Evolutionary conservation across 257 asterid genomes (phyloP).

Genomic region (Apocynum venetum): DNA sequence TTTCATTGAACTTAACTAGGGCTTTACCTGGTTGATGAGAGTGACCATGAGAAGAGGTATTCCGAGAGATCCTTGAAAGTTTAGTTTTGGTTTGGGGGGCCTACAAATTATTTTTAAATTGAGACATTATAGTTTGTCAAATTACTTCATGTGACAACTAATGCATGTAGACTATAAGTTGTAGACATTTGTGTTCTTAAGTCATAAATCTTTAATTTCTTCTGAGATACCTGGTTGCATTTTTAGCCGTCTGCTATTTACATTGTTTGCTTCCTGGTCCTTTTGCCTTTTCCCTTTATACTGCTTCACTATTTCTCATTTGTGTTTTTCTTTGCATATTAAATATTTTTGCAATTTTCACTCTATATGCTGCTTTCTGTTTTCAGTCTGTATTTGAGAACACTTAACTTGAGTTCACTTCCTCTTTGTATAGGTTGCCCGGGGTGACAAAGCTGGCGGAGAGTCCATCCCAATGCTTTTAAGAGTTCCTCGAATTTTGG

Average conservation of each 20-base stretch:
- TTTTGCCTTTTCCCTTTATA: neutral
- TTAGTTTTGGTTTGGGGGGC: neutral
- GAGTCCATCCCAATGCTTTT: slow-evolving; percentile 98
- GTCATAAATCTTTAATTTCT: neutral
- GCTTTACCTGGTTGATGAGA: neutral
- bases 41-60: neutral
- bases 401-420: neutral
- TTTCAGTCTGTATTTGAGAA: slow-evolving; percentile 1
- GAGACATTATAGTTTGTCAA: neutral
- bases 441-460: slow-evolving; percentile 86
- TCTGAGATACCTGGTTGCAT: neutral
- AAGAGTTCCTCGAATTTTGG: slow-evolving; percentile 81
- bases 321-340: neutral
- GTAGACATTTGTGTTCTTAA: neutral
- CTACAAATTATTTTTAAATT: neutral
- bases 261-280: neutral
- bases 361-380: neutral
- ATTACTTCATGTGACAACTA: neutral
- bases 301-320: neutral
- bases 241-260: neutral
- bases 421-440: slow-evolving; percentile 66
- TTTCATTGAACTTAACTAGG: neutral
- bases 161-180: neutral
- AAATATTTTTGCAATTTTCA: neutral
- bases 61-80: neutral